Evolutionary conservation across 2,329 filamentous ascomycete genomes (phyloP).

Genomic region (Pestalotiopsis sp.): DNA sequence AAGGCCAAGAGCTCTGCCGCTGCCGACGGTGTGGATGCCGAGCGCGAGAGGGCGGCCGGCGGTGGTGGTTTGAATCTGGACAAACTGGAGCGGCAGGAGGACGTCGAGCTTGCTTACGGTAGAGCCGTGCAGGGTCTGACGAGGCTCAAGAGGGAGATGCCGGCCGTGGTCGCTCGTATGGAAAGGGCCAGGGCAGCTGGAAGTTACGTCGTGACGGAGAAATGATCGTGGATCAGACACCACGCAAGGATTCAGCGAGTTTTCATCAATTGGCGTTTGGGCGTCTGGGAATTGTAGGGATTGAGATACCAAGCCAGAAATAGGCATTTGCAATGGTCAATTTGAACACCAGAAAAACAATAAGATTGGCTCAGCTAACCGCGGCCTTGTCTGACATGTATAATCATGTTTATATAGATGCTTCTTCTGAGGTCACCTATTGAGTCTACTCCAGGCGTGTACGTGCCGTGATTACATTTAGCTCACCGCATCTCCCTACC

Average conservation of each 20-base stretch:
- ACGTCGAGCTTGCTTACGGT: constrained; percentile 49
- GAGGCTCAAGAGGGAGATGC: constrained; percentile 61
- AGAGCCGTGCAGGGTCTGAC: constrained; percentile 53
- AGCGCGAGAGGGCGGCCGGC: constrained; percentile 21
- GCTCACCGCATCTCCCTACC: background rate
- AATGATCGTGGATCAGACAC: constrained; percentile 23
- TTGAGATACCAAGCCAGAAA: background rate
- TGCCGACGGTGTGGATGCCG: constrained; percentile 22
- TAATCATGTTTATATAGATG: background rate
- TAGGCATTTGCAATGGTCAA: background rate
- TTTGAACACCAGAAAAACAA: background rate
- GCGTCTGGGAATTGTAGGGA: background rate
- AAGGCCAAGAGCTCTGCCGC: constrained; percentile 17
- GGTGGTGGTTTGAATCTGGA: constrained; percentile 29
- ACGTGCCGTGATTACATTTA: background rate
- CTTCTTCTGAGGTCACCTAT: background rate
- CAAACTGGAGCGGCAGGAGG: constrained; percentile 46
- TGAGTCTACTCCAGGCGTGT: background rate
- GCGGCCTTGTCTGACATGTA: background rate
- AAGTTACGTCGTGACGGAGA: constrained; percentile 56
- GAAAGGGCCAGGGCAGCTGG: constrained; percentile 64
- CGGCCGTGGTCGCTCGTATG: constrained; percentile 64
- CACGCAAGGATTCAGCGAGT: background rate
- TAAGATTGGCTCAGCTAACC: background rate
- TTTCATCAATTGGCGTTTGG: constrained; percentile 18